A percentile compares a stretch with the other conserved stretches of the same genome.
These are phyloP conservation scores for Naegleria lovaniensis DNA, from an alignment of 208 protist genomes.

Conservation along the genomic window DNA sequence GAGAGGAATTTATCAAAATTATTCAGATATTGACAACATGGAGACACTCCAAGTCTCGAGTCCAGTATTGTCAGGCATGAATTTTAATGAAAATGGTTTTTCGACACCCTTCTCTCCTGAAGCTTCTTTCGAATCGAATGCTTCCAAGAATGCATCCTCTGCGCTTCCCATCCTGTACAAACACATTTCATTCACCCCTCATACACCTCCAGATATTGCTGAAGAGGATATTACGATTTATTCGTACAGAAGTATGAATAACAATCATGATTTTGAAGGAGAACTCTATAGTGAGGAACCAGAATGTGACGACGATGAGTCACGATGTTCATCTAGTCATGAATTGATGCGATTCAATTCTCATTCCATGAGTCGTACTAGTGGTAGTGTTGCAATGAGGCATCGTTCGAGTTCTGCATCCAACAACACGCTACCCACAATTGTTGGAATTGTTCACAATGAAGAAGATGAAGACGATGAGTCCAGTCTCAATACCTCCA, in stretches of 20 bases:
- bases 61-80: too few species aligned
- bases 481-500: too few species aligned
- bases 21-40: not conserved
- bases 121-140: not conserved
- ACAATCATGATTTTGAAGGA: not conserved
- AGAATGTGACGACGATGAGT: too few species aligned
- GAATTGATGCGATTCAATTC: too few species aligned
- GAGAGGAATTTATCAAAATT: not conserved
- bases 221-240: not conserved
- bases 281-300: not conserved
- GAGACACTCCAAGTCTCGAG: not conserved
- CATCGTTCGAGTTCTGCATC: too few species aligned
- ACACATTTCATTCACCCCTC: not conserved
- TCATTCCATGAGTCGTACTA: too few species aligned
- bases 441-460: too few species aligned
- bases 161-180: not conserved
- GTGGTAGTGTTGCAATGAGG: too few species aligned
- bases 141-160: too few species aligned
- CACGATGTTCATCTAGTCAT: too few species aligned
- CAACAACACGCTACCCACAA: too few species aligned
- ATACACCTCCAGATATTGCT: not conserved
- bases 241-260: not conserved
- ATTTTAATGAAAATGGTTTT: not conserved
- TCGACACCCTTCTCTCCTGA: not conserved
- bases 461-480: too few species aligned